Evolutionary conservation across 176 grass and related monocot genomes (phyloP).

Genomic region (Cenchrus fungigraminus): DNA sequence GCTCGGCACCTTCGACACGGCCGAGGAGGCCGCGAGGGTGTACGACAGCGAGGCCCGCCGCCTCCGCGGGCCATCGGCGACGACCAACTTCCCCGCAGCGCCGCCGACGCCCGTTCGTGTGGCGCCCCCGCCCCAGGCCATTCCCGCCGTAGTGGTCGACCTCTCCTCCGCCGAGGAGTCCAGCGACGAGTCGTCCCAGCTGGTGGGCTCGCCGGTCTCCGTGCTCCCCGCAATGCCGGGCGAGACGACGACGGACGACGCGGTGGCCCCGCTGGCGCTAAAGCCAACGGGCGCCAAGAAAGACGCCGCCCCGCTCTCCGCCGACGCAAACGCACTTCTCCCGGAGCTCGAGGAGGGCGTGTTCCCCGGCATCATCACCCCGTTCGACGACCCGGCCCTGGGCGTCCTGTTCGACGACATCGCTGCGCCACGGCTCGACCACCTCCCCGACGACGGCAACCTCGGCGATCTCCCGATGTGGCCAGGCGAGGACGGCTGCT

Average conservation of each 20-base stretch:
- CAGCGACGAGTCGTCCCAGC: constrained; percentile 71
- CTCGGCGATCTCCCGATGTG: constrained; percentile 32
- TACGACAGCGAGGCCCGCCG: constrained; percentile 71
- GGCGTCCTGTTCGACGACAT: constrained; percentile 20
- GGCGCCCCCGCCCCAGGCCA: not conserved
- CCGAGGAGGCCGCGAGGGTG: constrained; percentile 74
- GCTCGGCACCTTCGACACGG: constrained; percentile 87
- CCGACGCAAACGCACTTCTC: not conserved
- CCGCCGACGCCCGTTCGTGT: not conserved
- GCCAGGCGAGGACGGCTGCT: not conserved
- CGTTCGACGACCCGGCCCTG: constrained; percentile 32
- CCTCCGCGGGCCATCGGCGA: constrained; percentile 68
- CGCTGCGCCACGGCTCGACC: not conserved
- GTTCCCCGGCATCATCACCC: not conserved
- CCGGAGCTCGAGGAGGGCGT: not conserved
- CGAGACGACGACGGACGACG: not conserved
- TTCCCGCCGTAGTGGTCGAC: not conserved
- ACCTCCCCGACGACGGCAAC: constrained; percentile 9
- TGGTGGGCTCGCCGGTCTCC: constrained; percentile 67
- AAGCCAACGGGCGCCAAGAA: not conserved
- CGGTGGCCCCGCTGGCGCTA: no score
- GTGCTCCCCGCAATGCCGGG: constrained; percentile 50
- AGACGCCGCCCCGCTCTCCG: constrained; percentile 4
- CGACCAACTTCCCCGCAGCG: constrained; percentile 57
- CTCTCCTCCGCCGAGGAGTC: constrained; percentile 52